Evolutionary conservation across 108 stramenopile genomes (phyloP).

Genomic region (Schizochytrium sp.): DNA sequence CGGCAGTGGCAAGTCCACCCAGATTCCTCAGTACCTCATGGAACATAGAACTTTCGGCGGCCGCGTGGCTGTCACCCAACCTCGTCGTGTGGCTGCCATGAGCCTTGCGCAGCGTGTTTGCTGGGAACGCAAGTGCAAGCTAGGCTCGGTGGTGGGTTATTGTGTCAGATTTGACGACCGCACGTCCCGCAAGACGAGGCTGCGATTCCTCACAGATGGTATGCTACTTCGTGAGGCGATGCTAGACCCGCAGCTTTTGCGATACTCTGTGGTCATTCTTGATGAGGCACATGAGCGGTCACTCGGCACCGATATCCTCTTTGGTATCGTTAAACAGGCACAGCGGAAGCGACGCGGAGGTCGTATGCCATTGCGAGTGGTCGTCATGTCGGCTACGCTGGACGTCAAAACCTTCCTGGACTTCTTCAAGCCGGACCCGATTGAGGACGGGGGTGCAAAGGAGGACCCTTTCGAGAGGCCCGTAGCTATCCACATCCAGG

Average conservation of each 20-base stretch:
- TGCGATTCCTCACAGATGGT: conserved; percentile 95
- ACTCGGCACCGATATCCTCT: conserved; percentile 93
- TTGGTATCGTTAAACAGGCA: conserved; percentile 87
- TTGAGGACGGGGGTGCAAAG: neutral
- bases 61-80: conserved; percentile 70
- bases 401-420: conserved; percentile 85
- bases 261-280: conserved; percentile 88
- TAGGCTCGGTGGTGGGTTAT: conserved; percentile 82
- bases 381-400: conserved; percentile 97
- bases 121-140: conserved; percentile 59
- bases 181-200: conserved; percentile 79
- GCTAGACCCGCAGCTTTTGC: conserved; percentile 82
- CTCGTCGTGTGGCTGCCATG: conserved; percentile 69
- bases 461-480: conserved; percentile 66
- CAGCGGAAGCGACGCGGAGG: conserved; percentile 70
- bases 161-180: conserved; percentile 94
- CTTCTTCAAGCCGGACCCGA: conserved; percentile 80
- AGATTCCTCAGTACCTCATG: conserved; percentile 89
- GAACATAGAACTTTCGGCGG: conserved; percentile 71
- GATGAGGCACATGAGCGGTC: conserved; percentile 98
- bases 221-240: conserved; percentile 95
- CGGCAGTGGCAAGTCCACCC: conserved; percentile 92
- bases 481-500: conserved; percentile 84
- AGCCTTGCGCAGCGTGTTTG: conserved; percentile 67
- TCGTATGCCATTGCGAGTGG: conserved; percentile 80